Conservation (phyloP, 2,329 filamentous ascomycete species). For the Cladosporium velox region DNA sequence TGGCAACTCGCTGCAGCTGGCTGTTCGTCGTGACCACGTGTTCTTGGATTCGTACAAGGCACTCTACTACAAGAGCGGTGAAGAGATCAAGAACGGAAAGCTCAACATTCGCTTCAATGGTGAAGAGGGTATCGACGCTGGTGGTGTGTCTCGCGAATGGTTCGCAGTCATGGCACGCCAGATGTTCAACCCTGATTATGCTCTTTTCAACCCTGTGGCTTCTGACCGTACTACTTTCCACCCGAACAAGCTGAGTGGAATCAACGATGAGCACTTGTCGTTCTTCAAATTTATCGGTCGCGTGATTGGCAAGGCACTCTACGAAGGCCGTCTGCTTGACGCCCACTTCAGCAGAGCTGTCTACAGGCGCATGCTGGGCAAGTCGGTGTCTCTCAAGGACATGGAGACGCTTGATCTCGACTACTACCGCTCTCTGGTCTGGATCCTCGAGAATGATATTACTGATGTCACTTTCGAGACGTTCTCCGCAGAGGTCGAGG, state of each 20-base stretch:
- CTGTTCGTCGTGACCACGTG: conserved; percentile 88
- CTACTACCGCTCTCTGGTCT: conserved; percentile 97
- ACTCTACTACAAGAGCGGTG: conserved; percentile 93
- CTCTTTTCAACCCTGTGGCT: conserved; percentile 92
- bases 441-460: conserved; percentile 99
- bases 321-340: conserved; percentile 92
- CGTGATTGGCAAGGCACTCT: conserved; percentile 96
- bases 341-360: conserved; percentile 99
- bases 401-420: conserved; percentile 99
- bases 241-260: conserved; percentile 87
- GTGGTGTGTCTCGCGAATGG: conserved; percentile 97
- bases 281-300: conserved; percentile 99
- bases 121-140: conserved; percentile 96
- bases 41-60: conserved; percentile 98
- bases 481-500: conserved; percentile 90
- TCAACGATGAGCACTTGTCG: conserved; percentile 93
- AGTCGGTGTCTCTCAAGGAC: conserved; percentile 94
- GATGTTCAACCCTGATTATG: conserved; percentile 99
- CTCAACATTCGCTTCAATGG: conserved; percentile 96
- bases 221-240: conserved; percentile 98
- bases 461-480: conserved; percentile 96
- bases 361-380: conserved; percentile 95
- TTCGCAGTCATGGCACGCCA: conserved; percentile 96
- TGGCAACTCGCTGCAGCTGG: conserved; percentile 78
- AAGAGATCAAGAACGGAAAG: conserved; percentile 99